Conservation (phyloP, 441 rosid genomes). For the Syzygium malaccense region DNA sequence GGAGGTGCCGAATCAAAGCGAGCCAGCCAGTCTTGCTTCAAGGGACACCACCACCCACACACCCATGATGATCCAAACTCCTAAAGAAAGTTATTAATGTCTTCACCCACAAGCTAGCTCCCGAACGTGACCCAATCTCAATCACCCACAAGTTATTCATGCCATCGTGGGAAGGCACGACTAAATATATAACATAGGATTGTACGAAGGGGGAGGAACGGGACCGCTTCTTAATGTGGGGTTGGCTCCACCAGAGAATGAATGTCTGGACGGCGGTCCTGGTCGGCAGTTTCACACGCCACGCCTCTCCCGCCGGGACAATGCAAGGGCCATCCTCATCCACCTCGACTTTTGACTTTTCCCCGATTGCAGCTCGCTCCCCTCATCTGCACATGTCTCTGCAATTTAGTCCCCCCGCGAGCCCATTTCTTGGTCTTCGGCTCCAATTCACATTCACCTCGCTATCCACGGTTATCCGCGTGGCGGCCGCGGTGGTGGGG, state of each 20-base stretch:
- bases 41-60: background rate
- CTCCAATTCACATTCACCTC: background rate
- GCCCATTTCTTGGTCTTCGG: background rate
- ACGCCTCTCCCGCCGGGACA: background rate
- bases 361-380: background rate
- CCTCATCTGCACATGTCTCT: background rate
- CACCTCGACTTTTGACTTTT: background rate
- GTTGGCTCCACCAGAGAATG: background rate
- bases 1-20: background rate
- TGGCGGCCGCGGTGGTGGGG: no score
- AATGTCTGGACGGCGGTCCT: background rate
- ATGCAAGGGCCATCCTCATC: background rate
- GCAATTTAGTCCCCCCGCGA: background rate
- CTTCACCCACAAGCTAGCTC: background rate
- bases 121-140: background rate
- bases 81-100: background rate
- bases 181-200: background rate
- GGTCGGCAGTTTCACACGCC: background rate
- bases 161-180: background rate
- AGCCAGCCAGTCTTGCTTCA: background rate
- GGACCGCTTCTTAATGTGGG: background rate
- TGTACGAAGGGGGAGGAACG: background rate
- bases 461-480: accelerated
- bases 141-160: background rate
- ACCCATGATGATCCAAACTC: background rate